Conservation (phyloP, 768 basidiomycete genomes). For the Xerocomellus intermedius region DNA sequence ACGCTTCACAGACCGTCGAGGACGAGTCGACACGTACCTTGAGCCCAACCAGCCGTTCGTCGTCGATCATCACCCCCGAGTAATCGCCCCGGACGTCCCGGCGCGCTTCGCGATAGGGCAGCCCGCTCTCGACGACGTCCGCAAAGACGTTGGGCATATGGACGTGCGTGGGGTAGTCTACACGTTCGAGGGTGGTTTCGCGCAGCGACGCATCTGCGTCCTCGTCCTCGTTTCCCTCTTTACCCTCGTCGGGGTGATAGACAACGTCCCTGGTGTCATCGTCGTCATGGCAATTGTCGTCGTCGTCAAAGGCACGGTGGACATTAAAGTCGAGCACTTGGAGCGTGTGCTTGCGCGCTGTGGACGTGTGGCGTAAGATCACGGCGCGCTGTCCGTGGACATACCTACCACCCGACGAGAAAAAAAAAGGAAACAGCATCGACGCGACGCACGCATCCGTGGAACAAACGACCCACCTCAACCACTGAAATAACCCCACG, state of each 20-base stretch:
- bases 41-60: constrained; percentile 40
- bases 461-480: constrained; percentile 29
- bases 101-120: constrained; percentile 34
- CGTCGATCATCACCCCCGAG: constrained; percentile 44
- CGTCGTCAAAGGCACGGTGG: background rate
- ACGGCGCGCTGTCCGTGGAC: constrained; percentile 43
- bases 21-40: constrained; percentile 29
- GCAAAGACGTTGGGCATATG: constrained; percentile 23
- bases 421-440: background rate
- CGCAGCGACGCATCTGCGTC: background rate
- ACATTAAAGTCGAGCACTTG: constrained; percentile 36
- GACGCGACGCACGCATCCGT: background rate
- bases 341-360: constrained; percentile 11
- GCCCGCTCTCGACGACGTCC: constrained; percentile 22
- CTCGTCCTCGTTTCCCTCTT: background rate
- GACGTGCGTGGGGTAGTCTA: constrained; percentile 13
- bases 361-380: constrained; percentile 15
- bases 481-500: constrained; percentile 37
- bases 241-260: no score
- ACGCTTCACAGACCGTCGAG: background rate
- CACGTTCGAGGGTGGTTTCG: background rate
- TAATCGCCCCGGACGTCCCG: constrained; percentile 28
- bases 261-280: no score
- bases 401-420: constrained; percentile 31
- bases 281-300: background rate